These are phyloP conservation scores for Boletus coccyginus DNA, from an alignment of 768 basidiomycete genomes.

Conservation along the genomic window DNA sequence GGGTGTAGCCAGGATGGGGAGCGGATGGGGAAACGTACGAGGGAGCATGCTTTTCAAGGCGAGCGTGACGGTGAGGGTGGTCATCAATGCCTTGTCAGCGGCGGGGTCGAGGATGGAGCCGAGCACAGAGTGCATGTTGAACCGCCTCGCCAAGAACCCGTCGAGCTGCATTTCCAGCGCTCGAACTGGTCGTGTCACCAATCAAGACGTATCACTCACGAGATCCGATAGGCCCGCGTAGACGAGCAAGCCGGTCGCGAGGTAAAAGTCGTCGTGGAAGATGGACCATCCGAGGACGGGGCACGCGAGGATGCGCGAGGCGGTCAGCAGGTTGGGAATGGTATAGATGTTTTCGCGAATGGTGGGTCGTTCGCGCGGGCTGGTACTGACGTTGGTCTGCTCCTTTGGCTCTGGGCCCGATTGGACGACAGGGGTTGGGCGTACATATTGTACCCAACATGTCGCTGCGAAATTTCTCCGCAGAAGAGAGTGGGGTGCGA, in stretches of 20 bases:
- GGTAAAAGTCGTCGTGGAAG: conserved; percentile 70
- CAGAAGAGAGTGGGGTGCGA: neutral
- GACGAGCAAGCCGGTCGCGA: conserved; percentile 80
- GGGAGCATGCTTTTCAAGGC: conserved; percentile 84
- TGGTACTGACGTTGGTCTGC: neutral
- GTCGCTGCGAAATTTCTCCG: conserved; percentile 16
- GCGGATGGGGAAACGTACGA: conserved; percentile 42
- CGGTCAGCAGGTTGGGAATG: conserved; percentile 84
- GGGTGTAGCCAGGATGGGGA: neutral
- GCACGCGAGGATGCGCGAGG: conserved; percentile 84
- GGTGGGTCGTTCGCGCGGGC: conserved; percentile 27
- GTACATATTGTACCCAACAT: conserved; percentile 6
- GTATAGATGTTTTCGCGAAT: conserved; percentile 90
- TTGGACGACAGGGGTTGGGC: conserved; percentile 7
- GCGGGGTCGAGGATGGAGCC: conserved; percentile 96
- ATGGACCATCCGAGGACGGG: conserved; percentile 93
- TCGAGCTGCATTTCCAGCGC: conserved; percentile 58
- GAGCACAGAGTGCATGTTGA: conserved; percentile 85
- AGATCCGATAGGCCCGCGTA: conserved; percentile 93
- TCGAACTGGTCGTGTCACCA: neutral
- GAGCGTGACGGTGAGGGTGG: conserved; percentile 85
- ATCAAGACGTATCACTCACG: conserved; percentile 46
- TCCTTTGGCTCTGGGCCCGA: conserved; percentile 4
- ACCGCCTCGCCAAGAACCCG: conserved; percentile 85
- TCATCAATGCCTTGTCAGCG: conserved; percentile 95